phyloP scores from a whole-genome alignment of 257 asterid genomes.

The Apocynum venetum region DNA sequence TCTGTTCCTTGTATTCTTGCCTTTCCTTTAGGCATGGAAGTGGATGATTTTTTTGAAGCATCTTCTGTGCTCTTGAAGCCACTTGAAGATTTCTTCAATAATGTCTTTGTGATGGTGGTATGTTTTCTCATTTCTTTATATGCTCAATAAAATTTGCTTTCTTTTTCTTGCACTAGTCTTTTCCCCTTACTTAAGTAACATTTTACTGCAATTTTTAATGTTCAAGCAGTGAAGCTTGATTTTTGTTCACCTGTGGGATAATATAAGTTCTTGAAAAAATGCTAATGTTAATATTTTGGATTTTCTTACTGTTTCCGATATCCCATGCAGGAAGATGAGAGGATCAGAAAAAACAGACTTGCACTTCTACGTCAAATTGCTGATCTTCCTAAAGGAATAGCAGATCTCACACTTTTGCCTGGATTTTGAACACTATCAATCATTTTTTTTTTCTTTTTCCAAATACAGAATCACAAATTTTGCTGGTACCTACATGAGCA shows the following conservation, averaged over 20 bases:
- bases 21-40: conserved; percentile 67
- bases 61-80: conserved; percentile 66
- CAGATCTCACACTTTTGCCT: conserved; percentile 77
- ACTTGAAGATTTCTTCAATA: conserved; percentile 76
- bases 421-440: conserved; percentile 32
- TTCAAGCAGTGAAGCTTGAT: neutral
- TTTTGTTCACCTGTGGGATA: too few relatives aligned
- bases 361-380: conserved; percentile 68
- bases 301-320: neutral
- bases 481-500: neutral
- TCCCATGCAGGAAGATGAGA: conserved; percentile 72
- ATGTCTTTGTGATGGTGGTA: conserved; percentile 97
- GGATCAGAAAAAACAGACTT: conserved; percentile 82
- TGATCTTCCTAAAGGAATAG: conserved; percentile 84
- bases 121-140: conserved; percentile 20
- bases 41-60: conserved; percentile 78
- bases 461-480: neutral
- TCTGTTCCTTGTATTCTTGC: conserved; percentile 3
- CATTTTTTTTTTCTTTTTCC: neutral
- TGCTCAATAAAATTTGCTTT: neutral
- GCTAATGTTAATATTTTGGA: neutral
- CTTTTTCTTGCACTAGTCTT: neutral
- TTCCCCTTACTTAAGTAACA: neutral
- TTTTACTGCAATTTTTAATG: neutral
- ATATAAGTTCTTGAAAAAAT: too few relatives aligned